phyloP scores from a whole-genome alignment of 2,329 filamentous ascomycete species.

The Colletotrichum musicola region DNA sequence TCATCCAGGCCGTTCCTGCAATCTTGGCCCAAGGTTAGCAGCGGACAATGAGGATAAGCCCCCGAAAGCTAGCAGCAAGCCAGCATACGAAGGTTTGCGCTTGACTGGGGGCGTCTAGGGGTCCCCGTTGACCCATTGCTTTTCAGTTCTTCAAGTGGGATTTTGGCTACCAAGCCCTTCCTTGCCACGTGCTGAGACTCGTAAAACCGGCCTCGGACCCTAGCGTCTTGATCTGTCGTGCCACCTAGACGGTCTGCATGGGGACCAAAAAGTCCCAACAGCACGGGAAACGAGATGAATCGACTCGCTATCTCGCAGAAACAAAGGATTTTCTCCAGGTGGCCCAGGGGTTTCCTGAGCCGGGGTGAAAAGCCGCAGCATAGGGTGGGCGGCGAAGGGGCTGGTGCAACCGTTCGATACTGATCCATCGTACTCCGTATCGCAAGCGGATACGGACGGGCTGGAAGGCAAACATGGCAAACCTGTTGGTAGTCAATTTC shows the following conservation, averaged over 20 bases:
- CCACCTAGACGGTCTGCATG: not conserved
- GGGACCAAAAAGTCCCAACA: slow-evolving; percentile 8
- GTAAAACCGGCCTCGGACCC: slow-evolving; percentile 13
- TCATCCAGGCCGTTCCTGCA: not conserved
- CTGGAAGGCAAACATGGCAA: slow-evolving; percentile 15
- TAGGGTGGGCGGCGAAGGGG: not conserved
- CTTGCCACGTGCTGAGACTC: slow-evolving; percentile 33
- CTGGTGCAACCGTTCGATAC: slow-evolving; percentile 3
- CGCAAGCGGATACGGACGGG: not conserved
- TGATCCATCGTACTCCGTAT: not conserved
- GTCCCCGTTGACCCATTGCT: slow-evolving; percentile 18
- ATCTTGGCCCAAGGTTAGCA: no score
- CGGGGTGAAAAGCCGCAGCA: slow-evolving; percentile 5
- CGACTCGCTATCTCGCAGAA: slow-evolving; percentile 11
- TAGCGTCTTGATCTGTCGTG: slow-evolving; percentile 5
- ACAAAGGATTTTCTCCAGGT: not conserved
- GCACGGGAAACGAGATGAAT: slow-evolving; percentile 27
- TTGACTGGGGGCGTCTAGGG: slow-evolving; percentile 6
- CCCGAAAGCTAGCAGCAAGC: slow-evolving; percentile 5
- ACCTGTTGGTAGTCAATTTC: not conserved
- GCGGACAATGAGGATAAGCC: slow-evolving; percentile 3
- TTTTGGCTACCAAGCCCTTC: slow-evolving; percentile 30
- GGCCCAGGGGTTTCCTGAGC: slow-evolving; percentile 6
- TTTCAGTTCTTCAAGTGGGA: slow-evolving; percentile 32
- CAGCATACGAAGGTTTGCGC: slow-evolving; percentile 15